Conservation (phyloP, 176 grass and related monocot genomes). For the sorghum (Sorghum bicolor) region Sorghum_bicolor_NCBIv3 NC_012875.2:57043501-57044000, state of each 20-base stretch:
- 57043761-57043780: not conserved
- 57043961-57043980: conserved; percentile 1
- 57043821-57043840: conserved; percentile 19
- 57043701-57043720: not conserved
- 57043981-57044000: not conserved
- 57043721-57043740: too few relatives aligned
- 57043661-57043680: too few relatives aligned
- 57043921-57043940: conserved; percentile 18
- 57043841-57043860: not conserved
- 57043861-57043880: conserved; percentile 20
- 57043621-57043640: too few relatives aligned
- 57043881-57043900: conserved; percentile 47
- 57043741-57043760: not conserved
- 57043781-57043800: too few relatives aligned
- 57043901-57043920: conserved; percentile 26
- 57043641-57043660: too few relatives aligned
- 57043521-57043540: too few relatives aligned
- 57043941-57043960: not conserved
- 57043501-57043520: too few relatives aligned
- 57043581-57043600: too few relatives aligned
- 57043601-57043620: too few relatives aligned
- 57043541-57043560: too few relatives aligned
- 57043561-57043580: too few relatives aligned
- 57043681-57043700: not conserved
- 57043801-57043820: conserved; percentile 9